Conservation (phyloP, 148 eudicot genomes). For the Spergularia bocconei region DNA sequence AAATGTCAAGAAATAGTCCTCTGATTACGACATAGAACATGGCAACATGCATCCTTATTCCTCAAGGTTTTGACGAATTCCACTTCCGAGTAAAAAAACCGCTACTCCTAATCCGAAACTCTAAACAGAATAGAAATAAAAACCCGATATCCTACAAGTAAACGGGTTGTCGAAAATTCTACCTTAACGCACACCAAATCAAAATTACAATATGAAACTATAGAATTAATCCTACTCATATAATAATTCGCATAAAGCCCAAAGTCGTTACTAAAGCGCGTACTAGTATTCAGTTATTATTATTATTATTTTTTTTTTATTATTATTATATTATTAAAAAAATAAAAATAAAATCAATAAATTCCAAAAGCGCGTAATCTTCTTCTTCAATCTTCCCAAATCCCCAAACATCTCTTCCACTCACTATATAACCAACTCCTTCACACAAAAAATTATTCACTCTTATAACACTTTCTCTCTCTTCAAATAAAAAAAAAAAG, state of each 20-base stretch:
- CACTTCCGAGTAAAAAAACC: too few relatives aligned
- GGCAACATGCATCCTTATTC: too few relatives aligned
- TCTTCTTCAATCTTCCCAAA: too few relatives aligned
- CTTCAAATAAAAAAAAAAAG: neutral
- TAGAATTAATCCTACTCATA: neutral
- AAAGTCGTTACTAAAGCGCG: conserved; percentile 28
- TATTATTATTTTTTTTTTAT: neutral
- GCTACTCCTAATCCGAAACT: too few relatives aligned
- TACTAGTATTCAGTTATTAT: neutral
- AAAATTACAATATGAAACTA: neutral
- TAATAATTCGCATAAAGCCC: neutral
- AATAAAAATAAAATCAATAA: neutral
- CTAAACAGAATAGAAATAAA: too few relatives aligned
- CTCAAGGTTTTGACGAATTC: too few relatives aligned
- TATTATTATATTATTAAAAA: neutral
- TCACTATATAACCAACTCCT: conserved; percentile 8
- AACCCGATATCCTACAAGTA: too few relatives aligned
- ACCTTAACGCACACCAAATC: too few relatives aligned
- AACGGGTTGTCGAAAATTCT: too few relatives aligned
- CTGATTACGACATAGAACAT: too few relatives aligned
- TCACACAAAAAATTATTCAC: neutral
- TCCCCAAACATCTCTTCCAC: neutral
- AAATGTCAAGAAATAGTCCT: too few relatives aligned
- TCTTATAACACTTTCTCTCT: neutral
- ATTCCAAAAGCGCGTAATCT: conserved; percentile 24